Percentiles rank a stretch among this genome's conserved stretches.
These are phyloP conservation scores for Cudoniella acicularis DNA, from an alignment of 495 filamentous ascomycete species.

Conservation along the genomic window DNA sequence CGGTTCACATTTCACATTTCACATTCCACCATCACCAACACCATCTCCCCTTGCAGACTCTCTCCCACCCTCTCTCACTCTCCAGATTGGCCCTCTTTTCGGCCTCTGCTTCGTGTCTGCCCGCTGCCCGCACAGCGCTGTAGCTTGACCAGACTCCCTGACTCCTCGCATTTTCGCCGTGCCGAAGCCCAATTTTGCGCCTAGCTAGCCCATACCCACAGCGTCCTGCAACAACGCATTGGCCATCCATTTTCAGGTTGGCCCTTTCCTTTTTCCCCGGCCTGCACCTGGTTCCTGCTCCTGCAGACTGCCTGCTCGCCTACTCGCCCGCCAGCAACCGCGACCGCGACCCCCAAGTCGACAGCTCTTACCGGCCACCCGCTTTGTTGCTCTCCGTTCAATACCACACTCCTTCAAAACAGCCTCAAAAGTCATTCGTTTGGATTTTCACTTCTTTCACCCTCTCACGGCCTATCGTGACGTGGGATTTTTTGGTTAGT, in stretches of 20 bases:
- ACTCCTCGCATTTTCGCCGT: not conserved
- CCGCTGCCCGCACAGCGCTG: too few relatives aligned
- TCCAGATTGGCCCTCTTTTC: too few relatives aligned
- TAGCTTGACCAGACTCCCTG: too few relatives aligned
- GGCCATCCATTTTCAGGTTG: not conserved
- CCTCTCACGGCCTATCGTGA: slow-evolving; percentile 5
- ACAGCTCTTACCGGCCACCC: not conserved
- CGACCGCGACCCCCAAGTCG: not conserved
- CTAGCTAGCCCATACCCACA: not conserved
- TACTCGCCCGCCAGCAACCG: not conserved
- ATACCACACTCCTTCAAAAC: slow-evolving; percentile 12
- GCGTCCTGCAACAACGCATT: not conserved
- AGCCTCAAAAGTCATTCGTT: slow-evolving; percentile 21
- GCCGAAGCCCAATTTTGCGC: not conserved
- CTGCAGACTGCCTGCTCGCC: too few relatives aligned
- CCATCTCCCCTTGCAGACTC: too few relatives aligned
- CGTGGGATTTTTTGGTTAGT: slow-evolving; percentile 9
- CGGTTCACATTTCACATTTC: too few relatives aligned
- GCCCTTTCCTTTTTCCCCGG: not conserved
- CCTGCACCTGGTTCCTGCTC: not conserved
- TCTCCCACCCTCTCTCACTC: too few relatives aligned
- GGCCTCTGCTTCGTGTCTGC: too few relatives aligned
- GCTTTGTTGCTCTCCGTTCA: not conserved
- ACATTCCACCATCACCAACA: too few relatives aligned
- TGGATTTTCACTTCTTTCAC: slow-evolving; percentile 10